Conservation (phyloP, 495 filamentous ascomycete genomes). For the Neurospora intermedia region DNA sequence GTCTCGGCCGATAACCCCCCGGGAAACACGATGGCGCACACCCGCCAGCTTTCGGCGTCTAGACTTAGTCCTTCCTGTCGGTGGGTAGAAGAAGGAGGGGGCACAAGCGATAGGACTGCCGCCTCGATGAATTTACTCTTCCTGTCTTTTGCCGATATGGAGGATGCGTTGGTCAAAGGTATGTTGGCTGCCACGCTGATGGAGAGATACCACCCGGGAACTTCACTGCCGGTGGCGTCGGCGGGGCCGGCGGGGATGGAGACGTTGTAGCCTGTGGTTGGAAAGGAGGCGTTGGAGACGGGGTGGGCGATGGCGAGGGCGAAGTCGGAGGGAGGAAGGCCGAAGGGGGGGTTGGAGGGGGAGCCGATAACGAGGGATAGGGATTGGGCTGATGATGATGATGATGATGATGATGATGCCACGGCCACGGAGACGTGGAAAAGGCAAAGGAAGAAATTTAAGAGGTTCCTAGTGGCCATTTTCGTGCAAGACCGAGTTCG, state of each 20-base stretch:
- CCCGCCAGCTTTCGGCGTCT: conserved; percentile 3
- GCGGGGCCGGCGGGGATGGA: conserved; percentile 6
- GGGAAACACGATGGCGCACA: conserved; percentile 13
- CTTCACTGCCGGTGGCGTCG: not conserved
- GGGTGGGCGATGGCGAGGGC: not conserved
- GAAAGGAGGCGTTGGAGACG: not conserved
- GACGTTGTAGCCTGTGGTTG: conserved; percentile 10
- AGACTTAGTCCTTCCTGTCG: not conserved
- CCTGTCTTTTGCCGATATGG: not conserved
- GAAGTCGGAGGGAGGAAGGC: conserved; percentile 2
- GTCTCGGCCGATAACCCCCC: not conserved
- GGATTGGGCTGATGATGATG: not conserved
- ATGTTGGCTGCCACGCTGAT: conserved; percentile 7
- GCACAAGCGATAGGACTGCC: conserved; percentile 4
- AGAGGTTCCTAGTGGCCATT: not conserved
- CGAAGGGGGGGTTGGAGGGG: conserved; percentile 2
- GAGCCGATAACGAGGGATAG: not conserved
- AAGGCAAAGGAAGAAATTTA: too few relatives aligned
- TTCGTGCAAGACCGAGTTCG: not conserved
- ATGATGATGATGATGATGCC: not conserved
- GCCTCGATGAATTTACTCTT: conserved; percentile 1
- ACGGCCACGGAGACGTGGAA: not conserved
- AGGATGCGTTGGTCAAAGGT: not conserved
- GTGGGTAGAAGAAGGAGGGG: not conserved
- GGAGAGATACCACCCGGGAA: conserved; percentile 6